Evolutionary conservation across 352 stramenopile species (phyloP), one percentile per base, ranked within the genome.

Genomic region (Phytophthora pisi): DNA sequence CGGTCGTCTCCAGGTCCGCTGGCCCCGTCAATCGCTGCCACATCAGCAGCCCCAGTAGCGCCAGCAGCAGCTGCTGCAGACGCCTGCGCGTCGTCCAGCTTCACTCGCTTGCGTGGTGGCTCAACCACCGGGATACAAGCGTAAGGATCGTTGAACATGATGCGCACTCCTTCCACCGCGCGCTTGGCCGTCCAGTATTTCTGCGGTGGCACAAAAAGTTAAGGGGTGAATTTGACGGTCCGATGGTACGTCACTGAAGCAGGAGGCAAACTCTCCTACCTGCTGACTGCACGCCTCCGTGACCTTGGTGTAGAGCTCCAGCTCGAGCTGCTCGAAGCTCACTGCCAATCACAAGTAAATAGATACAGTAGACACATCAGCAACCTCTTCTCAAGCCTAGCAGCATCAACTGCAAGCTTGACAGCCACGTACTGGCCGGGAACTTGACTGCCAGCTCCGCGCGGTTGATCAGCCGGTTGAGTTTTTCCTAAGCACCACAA

Each of bases 321-420:
- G 79, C 62, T 96, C 88, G 0, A 94, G 73, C 54, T 96, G 77
- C 62, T 96, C 86, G 58, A 95, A 95, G 63, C 89, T 96, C 52
- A 89, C 86, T 93, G 51, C 18, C 26, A 30, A 26, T 4, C 31
- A 57, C n/a, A 24, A 20, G 4, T 11, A 9, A 10, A 51, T 16
- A 7, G 26, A n/a, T 50, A 23, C n/a, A 26, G 0, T 8, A 5
- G 5, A 16, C 30, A 30, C 2, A 43, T 43, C 36, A 42, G 13
- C 4, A 42, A n/a, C 36, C 36, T 36, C 30, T 36, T 36, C 30
- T 36, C 1, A 2, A 43, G 36, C 4, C 36, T 26, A 5, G 36
- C 36, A 43, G 15, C 36, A 43, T 43, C 36, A n/a, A n/a, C 5
- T 43, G 36, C 24, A 26, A 26, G 24, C 36, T 16, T 9, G 36